Conservation (phyloP, 2,329 filamentous ascomycete genomes). For the Trichoderma atroviride region DNA sequence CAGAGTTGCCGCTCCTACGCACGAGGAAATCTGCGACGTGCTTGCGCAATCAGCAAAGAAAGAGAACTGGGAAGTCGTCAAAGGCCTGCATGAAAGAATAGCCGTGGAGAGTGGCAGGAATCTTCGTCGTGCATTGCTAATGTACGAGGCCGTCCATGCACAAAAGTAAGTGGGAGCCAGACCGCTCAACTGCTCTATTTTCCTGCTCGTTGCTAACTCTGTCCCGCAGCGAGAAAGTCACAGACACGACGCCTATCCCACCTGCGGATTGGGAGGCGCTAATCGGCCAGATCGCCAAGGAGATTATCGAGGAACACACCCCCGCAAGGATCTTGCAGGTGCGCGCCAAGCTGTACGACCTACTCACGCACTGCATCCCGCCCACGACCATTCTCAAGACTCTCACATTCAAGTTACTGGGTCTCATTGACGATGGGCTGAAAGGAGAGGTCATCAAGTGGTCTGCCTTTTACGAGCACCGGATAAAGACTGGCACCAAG, state of each 20-base stretch:
- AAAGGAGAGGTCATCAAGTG: slow-evolving; percentile 93
- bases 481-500: slow-evolving; percentile 88
- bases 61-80: slow-evolving; percentile 79
- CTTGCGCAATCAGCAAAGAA: slow-evolving; percentile 71
- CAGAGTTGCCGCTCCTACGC: slow-evolving; percentile 84
- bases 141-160: slow-evolving; percentile 96
- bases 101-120: slow-evolving; percentile 91
- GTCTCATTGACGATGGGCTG: slow-evolving; percentile 81
- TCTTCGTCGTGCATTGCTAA: slow-evolving; percentile 83
- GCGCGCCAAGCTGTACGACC: slow-evolving; percentile 91
- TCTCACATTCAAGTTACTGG: slow-evolving; percentile 88
- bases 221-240: slow-evolving; percentile 75
- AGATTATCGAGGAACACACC: slow-evolving; percentile 92
- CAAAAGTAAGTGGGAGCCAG: slow-evolving; percentile 71
- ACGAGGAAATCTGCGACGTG: slow-evolving; percentile 80
- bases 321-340: slow-evolving; percentile 85
- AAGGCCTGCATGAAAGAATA: slow-evolving; percentile 78
- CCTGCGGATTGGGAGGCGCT: slow-evolving; percentile 97
- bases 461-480: slow-evolving; percentile 96
- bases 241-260: slow-evolving; percentile 84
- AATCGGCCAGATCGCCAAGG: slow-evolving; percentile 84
- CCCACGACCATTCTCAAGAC: slow-evolving; percentile 93
- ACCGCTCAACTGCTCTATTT: not conserved
- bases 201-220: slow-evolving; percentile 36
- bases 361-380: slow-evolving; percentile 96